Percentiles rank a stretch among this genome's conserved stretches.
Evolutionary conservation across 176 grass and related monocot genomes (phyloP).

Genomic region (Zoysia pacifica): DNA sequence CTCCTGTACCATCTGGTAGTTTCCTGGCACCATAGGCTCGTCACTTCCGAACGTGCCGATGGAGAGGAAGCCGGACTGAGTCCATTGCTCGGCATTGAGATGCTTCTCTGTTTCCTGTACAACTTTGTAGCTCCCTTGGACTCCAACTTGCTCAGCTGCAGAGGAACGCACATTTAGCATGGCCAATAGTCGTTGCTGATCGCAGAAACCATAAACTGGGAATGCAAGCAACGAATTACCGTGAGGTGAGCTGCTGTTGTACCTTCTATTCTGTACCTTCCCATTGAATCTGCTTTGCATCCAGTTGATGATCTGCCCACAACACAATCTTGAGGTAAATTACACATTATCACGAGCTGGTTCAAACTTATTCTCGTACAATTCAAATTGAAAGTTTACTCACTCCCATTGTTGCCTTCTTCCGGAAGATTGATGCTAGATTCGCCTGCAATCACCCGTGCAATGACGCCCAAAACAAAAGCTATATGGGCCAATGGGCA

Average conservation of each 20-base stretch:
- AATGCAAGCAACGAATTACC: background rate
- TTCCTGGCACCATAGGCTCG: background rate
- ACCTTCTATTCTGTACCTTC: slow-evolving; percentile 46
- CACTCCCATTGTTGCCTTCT: slow-evolving; percentile 50
- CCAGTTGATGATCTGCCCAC: slow-evolving; percentile 77
- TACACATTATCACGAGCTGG: background rate
- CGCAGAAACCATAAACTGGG: background rate
- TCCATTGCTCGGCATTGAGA: slow-evolving; percentile 15
- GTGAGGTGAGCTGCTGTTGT: slow-evolving; percentile 4
- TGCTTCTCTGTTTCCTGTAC: slow-evolving; percentile 35
- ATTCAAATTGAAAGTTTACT: background rate
- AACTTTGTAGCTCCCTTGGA: slow-evolving; percentile 23
- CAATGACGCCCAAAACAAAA: background rate
- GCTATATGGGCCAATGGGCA: background rate
- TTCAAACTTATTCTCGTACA: background rate
- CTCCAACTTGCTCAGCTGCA: slow-evolving; percentile 3
- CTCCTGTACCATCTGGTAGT: background rate
- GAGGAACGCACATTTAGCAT: background rate
- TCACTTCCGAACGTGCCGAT: slow-evolving; percentile 69
- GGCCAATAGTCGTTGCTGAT: background rate
- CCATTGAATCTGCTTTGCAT: slow-evolving; percentile 62
- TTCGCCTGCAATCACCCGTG: slow-evolving; percentile 2
- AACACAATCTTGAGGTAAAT: background rate
- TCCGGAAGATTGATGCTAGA: slow-evolving; percentile 25
- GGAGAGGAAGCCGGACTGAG: slow-evolving; percentile 42